Base-by-base conservation (phyloP, 2,329 filamentous ascomycete species). In the Aureobasidium lini region DNA sequence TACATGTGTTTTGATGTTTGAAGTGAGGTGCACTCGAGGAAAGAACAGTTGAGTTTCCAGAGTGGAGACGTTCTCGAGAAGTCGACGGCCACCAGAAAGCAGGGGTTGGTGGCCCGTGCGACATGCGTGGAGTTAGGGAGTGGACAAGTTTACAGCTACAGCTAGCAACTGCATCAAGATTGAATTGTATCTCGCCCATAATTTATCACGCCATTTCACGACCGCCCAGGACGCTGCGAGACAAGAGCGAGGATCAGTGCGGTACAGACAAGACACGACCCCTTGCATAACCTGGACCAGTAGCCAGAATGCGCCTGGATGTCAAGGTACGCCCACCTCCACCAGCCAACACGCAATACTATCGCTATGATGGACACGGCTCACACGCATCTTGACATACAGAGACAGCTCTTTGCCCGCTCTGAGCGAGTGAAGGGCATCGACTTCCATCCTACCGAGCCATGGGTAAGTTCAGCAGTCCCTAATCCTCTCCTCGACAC, bases 371-470 rank as follows among this genome's bases (percentile, higher is more conserved):
- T 57, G 54, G n/a, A 47, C 43, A 16, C 42, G 18, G 54, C 54
- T 57, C 54, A 57, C 54, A 57, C 54, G n/a, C 42, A 48, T 28
- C 18, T 57, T 40, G 54, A 48, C 59, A 62, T 75, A 71, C 73
- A 90, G 87, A 85, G 86, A 76, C 88, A 90, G 77, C 84, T 90
- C 69, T 89, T 90, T 79, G 89, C 89, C 76, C 85, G 91, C 76
- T 95, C 89, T 70, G 90, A 97, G 83, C 88, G 93, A 78, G 93
- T 97, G 67, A 97, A 97, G 79, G 88, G 89, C 72, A 91, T 96
- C 75, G 93, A 97, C 79, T 97, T 96, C 75, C 93, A 97, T 74
- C 92, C 91, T 31, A 90, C 90, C 61, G 93, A 96, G 79, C 91
- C 92, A 84, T 96, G 93, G 90, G 89, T 92, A 75, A 73, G 77